A percentile compares a stretch with the other conserved stretches of the same genome.
phyloP scores from a whole-genome alignment of 2,329 filamentous ascomycete genomes.

The Hypoxylon sp. region DNA sequence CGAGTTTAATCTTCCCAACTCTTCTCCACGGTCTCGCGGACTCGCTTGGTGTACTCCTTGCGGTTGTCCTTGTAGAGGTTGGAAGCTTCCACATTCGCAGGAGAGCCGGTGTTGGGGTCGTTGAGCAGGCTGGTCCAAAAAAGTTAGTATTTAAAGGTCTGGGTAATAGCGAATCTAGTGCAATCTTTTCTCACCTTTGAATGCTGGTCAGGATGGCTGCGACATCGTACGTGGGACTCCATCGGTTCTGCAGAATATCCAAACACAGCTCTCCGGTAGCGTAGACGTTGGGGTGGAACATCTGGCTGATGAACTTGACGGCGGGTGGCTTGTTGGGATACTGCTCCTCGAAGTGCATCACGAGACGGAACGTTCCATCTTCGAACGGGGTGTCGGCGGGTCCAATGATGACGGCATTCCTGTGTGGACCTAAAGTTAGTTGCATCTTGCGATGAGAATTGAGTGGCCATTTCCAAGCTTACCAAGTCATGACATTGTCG shows the following conservation, averaged over 20 bases:
- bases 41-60: slow-evolving; percentile 95
- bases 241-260: slow-evolving; percentile 97
- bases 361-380: slow-evolving; percentile 95
- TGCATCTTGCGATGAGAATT: slow-evolving; percentile 17
- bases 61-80: slow-evolving; percentile 99
- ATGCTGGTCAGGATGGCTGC: slow-evolving; percentile 97
- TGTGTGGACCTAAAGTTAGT: slow-evolving; percentile 59
- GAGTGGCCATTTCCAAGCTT: slow-evolving; percentile 54
- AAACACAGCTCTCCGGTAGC: slow-evolving; percentile 95
- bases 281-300: slow-evolving; percentile 99
- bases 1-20: slow-evolving; percentile 90
- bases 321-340: slow-evolving; percentile 98
- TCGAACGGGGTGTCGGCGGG: slow-evolving; percentile 98
- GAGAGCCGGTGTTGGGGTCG: slow-evolving; percentile 98
- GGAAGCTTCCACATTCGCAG: slow-evolving; percentile 97
- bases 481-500: slow-evolving; percentile 98
- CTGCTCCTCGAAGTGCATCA: slow-evolving; percentile 99
- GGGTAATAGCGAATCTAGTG: background rate
- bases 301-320: slow-evolving; percentile 98
- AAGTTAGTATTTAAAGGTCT: slow-evolving; percentile 24
- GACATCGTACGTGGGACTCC: slow-evolving; percentile 99
- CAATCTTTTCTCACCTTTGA: slow-evolving; percentile 78
- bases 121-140: slow-evolving; percentile 82
- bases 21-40: slow-evolving; percentile 97
- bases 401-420: slow-evolving; percentile 99